These are phyloP conservation scores for Dicorynia guianensis DNA, from an alignment of 306 rosid genomes.

Conservation along the genomic window DNA sequence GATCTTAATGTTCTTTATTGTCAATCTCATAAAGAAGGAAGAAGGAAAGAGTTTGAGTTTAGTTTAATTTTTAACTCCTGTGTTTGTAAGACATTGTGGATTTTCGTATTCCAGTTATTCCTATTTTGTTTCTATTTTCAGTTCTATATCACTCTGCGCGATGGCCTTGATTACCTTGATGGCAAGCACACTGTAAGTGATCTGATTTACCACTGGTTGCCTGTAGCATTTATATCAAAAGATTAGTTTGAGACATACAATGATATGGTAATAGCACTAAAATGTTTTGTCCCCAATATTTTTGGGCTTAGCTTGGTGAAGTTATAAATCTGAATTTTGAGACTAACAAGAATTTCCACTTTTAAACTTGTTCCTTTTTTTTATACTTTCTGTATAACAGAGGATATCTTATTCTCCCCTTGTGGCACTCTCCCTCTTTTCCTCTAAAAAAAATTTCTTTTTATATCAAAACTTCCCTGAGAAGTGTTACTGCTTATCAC, in stretches of 20 bases:
- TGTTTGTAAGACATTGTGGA: background rate
- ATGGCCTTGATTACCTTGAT: slow-evolving; percentile 92
- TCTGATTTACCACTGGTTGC: slow-evolving; percentile 1
- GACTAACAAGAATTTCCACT: background rate
- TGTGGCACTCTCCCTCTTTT: too few relatives aligned
- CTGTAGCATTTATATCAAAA: background rate
- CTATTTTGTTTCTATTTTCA: slow-evolving; percentile 46
- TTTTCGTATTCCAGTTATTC: slow-evolving; percentile 1
- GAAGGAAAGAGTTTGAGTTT: background rate
- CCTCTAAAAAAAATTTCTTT: too few relatives aligned
- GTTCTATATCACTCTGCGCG: slow-evolving; percentile 92
- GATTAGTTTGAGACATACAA: background rate
- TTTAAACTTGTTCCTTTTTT: too few relatives aligned
- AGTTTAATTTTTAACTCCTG: slow-evolving; percentile 11
- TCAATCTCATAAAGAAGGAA: background rate
- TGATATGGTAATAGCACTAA: background rate
- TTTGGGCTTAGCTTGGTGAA: background rate
- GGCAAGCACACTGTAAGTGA: slow-evolving; percentile 89
- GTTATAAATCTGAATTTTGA: background rate
- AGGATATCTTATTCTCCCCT: too few relatives aligned
- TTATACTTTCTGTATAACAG: background rate
- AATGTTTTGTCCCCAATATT: background rate
- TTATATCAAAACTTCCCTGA: too few relatives aligned
- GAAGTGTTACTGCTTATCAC: too few relatives aligned
- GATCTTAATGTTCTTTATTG: background rate